phyloP scores from a whole-genome alignment of 257 asterid genomes.

The Solanum medicagineum region DNA sequence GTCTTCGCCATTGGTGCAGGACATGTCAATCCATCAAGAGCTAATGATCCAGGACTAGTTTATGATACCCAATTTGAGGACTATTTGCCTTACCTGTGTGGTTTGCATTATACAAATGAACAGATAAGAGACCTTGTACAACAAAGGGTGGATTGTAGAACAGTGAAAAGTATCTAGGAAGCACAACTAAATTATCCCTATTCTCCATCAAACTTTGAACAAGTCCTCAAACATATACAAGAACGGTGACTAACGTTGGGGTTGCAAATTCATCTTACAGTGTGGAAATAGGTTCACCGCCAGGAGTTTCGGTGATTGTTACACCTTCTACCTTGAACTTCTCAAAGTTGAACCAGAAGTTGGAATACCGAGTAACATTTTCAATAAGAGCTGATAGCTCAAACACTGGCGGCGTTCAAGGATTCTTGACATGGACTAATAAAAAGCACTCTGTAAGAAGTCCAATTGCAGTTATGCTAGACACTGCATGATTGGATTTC shows the following conservation, averaged over 20 bases:
- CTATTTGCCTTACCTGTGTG: conserved; percentile 35
- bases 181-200: conserved; percentile 11
- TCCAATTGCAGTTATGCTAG: conserved; percentile 13
- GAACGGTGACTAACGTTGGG: conserved; percentile 31
- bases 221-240: conserved; percentile 13
- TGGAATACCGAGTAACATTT: conserved; percentile 22
- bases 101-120: conserved; percentile 23
- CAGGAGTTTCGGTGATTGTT: conserved; percentile 10
- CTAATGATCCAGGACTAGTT: conserved; percentile 35
- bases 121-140: conserved; percentile 6
- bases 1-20: conserved; percentile 32
- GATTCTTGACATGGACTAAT: conserved; percentile 28
- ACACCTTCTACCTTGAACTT: conserved; percentile 16
- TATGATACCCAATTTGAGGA: conserved; percentile 29
- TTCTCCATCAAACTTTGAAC: conserved; percentile 1
- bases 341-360: conserved; percentile 11
- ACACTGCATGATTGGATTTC: background rate
- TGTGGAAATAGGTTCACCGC: conserved; percentile 11
- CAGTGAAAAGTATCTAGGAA: conserved; percentile 7
- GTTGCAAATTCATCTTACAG: conserved; percentile 13
- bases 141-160: conserved; percentile 9
- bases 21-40: conserved; percentile 31
- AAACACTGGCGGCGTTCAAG: conserved; percentile 11
- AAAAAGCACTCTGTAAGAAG: conserved; percentile 16
- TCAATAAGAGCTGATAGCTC: background rate